Percentiles rank a stretch among this genome's conserved stretches.
These are phyloP conservation scores for Paramyrothecium roridum DNA, from an alignment of 2,329 filamentous ascomycete genomes.

Conservation along the genomic window DNA sequence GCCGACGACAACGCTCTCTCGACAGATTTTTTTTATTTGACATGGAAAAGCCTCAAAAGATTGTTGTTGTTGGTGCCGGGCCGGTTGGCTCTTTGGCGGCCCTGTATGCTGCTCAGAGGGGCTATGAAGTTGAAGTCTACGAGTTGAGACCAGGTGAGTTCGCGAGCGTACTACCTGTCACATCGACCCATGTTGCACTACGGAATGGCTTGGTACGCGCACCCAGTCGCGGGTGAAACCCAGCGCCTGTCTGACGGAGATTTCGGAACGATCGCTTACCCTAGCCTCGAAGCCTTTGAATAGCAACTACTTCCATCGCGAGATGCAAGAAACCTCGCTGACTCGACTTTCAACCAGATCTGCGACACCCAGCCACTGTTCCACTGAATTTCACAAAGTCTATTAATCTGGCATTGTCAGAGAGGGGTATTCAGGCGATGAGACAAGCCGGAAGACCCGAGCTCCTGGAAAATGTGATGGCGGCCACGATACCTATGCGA, in stretches of 20 bases:
- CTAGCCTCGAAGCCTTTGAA: too few relatives aligned
- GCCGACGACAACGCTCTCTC: conserved; percentile 4
- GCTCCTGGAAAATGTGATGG: conserved; percentile 71
- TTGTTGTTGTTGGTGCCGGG: conserved; percentile 84
- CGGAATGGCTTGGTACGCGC: neutral
- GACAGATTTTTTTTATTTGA: conserved; percentile 5
- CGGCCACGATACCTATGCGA: conserved; percentile 84
- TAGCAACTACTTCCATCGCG: too few relatives aligned
- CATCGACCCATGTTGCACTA: neutral
- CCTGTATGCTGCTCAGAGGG: conserved; percentile 85
- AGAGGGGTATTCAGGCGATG: conserved; percentile 89
- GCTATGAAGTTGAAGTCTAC: conserved; percentile 89
- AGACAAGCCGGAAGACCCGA: conserved; percentile 62
- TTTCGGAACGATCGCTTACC: too few relatives aligned
- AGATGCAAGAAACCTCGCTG: conserved; percentile 7
- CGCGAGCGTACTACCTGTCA: neutral
- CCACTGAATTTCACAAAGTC: conserved; percentile 96
- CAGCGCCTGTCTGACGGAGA: too few relatives aligned
- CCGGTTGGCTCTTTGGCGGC: conserved; percentile 91
- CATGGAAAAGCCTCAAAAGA: conserved; percentile 55
- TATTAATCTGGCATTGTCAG: conserved; percentile 95
- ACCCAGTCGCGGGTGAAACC: too few relatives aligned
- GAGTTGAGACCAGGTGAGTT: conserved; percentile 83
- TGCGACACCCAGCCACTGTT: conserved; percentile 76
- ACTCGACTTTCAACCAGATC: conserved; percentile 56